Evolutionary conservation across 2,329 filamentous ascomycete genomes (phyloP).

Genomic region (Paramyrothecium sp.): DNA sequence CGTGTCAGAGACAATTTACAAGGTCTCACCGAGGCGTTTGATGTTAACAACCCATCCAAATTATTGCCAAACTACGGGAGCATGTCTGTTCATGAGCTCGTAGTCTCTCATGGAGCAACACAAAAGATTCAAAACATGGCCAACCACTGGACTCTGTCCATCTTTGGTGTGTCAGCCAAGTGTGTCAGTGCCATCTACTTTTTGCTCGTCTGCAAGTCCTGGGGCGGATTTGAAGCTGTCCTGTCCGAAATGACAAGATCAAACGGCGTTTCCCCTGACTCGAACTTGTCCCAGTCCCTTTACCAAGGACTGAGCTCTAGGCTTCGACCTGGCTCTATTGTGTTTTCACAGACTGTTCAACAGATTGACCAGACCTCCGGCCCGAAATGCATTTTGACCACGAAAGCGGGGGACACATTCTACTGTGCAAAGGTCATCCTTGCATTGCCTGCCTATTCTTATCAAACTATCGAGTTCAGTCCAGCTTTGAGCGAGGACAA

Average conservation of each 20-base stretch:
- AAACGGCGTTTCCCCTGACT: too few species aligned
- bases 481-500: constrained; percentile 15
- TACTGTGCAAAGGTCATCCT: constrained; percentile 14
- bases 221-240: constrained; percentile 14
- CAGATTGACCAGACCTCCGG: constrained; percentile 13
- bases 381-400: constrained; percentile 11
- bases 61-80: constrained; percentile 14
- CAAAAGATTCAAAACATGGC: constrained; percentile 9
- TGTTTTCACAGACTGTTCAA: constrained; percentile 11
- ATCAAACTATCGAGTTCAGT: constrained; percentile 8
- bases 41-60: constrained; percentile 13
- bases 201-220: constrained; percentile 18
- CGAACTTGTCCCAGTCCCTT: neutral
- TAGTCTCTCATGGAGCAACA: constrained; percentile 16
- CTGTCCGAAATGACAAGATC: constrained; percentile 3
- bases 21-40: constrained; percentile 13
- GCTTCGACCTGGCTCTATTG: constrained; percentile 11
- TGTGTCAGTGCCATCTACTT: constrained; percentile 17
- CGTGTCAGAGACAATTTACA: constrained; percentile 15
- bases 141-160: constrained; percentile 18
- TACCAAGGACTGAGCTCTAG: constrained; percentile 10
- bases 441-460: constrained; percentile 10
- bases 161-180: constrained; percentile 18
- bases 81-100: constrained; percentile 15
- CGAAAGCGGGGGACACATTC: constrained; percentile 11